These are phyloP conservation scores for Mucor mucedo DNA, from an alignment of 371 early-diverging fungal genomes.

Conservation along the genomic window DNA sequence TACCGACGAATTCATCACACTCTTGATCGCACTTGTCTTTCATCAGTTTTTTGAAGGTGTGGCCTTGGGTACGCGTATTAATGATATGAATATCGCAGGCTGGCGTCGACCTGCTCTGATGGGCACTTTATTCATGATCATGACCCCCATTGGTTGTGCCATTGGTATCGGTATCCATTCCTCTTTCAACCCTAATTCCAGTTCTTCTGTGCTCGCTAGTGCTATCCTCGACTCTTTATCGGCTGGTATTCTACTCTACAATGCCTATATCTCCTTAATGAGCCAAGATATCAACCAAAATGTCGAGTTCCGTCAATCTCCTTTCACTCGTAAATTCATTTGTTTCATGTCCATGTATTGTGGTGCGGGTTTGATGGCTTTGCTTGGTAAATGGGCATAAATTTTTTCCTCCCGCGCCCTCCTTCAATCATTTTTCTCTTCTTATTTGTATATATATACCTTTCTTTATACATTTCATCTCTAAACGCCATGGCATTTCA, in stretches of 20 bases:
- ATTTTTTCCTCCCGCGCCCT: background rate
- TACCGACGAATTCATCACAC: conserved; percentile 66
- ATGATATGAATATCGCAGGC: conserved; percentile 52
- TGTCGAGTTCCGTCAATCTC: conserved; percentile 32
- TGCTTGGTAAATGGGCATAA: conserved; percentile 81
- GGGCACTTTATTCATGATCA: conserved; percentile 59
- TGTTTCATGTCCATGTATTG: conserved; percentile 58
- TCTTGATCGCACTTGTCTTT: conserved; percentile 83
- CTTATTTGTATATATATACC: background rate
- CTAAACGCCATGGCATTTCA: too few relatives aligned
- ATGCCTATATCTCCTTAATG: conserved; percentile 61
- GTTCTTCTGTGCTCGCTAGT: conserved; percentile 48
- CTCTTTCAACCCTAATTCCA: conserved; percentile 61
- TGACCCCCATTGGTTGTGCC: conserved; percentile 73
- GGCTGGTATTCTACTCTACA: conserved; percentile 71
- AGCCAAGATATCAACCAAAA: conserved; percentile 52
- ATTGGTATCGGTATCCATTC: conserved; percentile 69
- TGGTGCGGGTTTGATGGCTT: conserved; percentile 77
- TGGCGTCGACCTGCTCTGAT: conserved; percentile 50
- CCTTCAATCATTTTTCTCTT: background rate
- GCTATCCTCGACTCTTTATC: conserved; percentile 68
- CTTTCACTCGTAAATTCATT: conserved; percentile 32
- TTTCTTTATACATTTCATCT: background rate
- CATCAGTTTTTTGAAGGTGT: conserved; percentile 78
- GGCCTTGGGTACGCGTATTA: conserved; percentile 66